Percentiles rank a stretch among this genome's conserved stretches.
phyloP scores from a whole-genome alignment of 164 flowering plant genomes.

The Brasenia schreberi region DNA sequence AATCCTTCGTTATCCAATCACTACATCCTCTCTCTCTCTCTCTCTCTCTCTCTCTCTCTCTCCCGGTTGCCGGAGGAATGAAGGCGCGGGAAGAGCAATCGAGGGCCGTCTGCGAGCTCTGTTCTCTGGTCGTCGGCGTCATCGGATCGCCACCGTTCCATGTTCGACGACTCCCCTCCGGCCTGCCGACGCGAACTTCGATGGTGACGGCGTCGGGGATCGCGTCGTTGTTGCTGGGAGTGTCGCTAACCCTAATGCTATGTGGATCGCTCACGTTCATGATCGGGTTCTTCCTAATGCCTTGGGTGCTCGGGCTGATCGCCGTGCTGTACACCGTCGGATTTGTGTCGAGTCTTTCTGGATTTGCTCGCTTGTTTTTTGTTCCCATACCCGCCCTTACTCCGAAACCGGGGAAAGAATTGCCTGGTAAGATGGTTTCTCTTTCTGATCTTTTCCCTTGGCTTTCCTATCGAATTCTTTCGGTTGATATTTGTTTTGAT shows the following conservation, averaged over 20 bases:
- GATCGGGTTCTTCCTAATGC: constrained; percentile 88
- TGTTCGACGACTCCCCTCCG: background rate
- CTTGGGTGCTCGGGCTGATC: constrained; percentile 84
- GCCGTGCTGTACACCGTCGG: constrained; percentile 66
- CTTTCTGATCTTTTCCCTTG: background rate
- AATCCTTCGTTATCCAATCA: too few species aligned
- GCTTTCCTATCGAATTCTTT: too few species aligned
- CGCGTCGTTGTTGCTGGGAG: constrained; percentile 76
- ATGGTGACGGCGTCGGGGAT: constrained; percentile 52
- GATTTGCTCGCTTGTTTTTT: constrained; percentile 55
- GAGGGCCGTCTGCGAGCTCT: constrained; percentile 57
- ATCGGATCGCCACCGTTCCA: constrained; percentile 33
- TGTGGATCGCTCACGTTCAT: constrained; percentile 94
- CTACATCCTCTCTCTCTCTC: background rate
- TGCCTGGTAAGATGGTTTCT: constrained; percentile 26
- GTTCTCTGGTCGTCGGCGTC: constrained; percentile 41
- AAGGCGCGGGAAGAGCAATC: constrained; percentile 44
- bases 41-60: background rate
- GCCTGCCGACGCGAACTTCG: background rate
- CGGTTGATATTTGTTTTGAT: background rate
- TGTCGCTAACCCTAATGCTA: constrained; percentile 75
- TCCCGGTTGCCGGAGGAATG: constrained; percentile 18
- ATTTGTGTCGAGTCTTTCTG: constrained; percentile 48
- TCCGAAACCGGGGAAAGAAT: constrained; percentile 15
- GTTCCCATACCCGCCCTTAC: constrained; percentile 24